These are phyloP conservation scores for Xerocomus potaroensis DNA, from an alignment of 768 basidiomycete genomes.

Conservation along the genomic window DNA sequence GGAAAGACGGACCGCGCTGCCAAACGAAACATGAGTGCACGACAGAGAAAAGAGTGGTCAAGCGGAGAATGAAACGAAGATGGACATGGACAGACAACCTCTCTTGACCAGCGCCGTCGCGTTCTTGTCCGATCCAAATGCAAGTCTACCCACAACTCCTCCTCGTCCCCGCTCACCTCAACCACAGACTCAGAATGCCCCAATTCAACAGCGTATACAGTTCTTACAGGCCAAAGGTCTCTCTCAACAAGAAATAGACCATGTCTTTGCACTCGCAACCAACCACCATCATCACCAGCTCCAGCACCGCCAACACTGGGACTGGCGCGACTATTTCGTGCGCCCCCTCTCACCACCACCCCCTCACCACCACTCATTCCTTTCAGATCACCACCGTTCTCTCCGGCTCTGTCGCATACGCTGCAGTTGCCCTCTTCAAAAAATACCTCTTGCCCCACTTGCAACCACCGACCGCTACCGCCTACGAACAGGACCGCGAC, in stretches of 20 bases:
- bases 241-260: conserved; percentile 77
- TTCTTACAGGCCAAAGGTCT: conserved; percentile 97
- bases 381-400: conserved; percentile 86
- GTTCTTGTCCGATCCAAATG: conserved; percentile 85
- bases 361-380: conserved; percentile 17
- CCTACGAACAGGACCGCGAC: conserved; percentile 85
- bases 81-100: conserved; percentile 58
- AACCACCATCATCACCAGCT: conserved; percentile 28
- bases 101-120: conserved; percentile 77
- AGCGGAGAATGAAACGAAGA: conserved; percentile 28
- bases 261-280: conserved; percentile 67
- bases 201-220: conserved; percentile 79
- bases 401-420: conserved; percentile 81
- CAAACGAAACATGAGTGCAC: conserved; percentile 29
- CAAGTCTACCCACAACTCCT: conserved; percentile 28
- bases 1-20: conserved; percentile 16
- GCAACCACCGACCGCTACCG: conserved; percentile 78
- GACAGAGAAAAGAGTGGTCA: background rate
- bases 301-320: conserved; percentile 54
- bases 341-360: conserved; percentile 29
- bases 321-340: conserved; percentile 98
- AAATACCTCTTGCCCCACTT: conserved; percentile 92
- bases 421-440: conserved; percentile 76
- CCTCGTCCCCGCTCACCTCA: background rate
- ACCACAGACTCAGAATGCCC: conserved; percentile 66